phyloP scores from a whole-genome alignment of 192 early-diverging fungal species.

The Entomortierella beljakovae region DNA sequence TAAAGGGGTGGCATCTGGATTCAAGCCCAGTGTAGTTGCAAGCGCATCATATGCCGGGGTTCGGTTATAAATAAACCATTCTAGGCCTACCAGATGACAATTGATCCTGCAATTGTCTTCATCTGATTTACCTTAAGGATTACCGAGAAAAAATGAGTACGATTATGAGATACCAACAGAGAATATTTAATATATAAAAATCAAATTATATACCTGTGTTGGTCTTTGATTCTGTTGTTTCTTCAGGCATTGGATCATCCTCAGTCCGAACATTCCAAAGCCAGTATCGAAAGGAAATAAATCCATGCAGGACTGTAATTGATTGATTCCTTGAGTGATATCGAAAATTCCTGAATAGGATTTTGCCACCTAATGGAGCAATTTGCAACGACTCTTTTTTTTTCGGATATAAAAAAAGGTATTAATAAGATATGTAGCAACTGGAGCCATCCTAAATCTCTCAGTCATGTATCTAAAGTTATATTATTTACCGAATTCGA shows the following conservation, averaged over 20 bases:
- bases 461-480: background rate
- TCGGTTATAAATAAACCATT: conserved; percentile 87
- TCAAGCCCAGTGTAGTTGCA: conserved; percentile 54
- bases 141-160: background rate
- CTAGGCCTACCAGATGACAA: conserved; percentile 77
- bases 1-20: conserved; percentile 28
- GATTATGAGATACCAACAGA: background rate
- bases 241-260: conserved; percentile 49
- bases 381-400: conserved; percentile 81
- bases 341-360: conserved; percentile 82
- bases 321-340: conserved; percentile 79
- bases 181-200: no score
- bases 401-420: conserved; percentile 11
- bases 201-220: no score
- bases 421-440: no score
- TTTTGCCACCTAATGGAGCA: conserved; percentile 75
- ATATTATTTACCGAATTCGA: conserved; percentile 72
- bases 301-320: conserved; percentile 75
- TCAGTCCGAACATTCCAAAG: conserved; percentile 66
- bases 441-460: no score
- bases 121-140: conserved; percentile 28
- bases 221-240: conserved; percentile 32
- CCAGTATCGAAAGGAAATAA: conserved; percentile 82
- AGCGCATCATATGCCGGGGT: conserved; percentile 75
- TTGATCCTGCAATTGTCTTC: conserved; percentile 67